Evolutionary conservation across 768 basidiomycete species (phyloP).

Genomic region (Leucocoprinus leucothites): DNA sequence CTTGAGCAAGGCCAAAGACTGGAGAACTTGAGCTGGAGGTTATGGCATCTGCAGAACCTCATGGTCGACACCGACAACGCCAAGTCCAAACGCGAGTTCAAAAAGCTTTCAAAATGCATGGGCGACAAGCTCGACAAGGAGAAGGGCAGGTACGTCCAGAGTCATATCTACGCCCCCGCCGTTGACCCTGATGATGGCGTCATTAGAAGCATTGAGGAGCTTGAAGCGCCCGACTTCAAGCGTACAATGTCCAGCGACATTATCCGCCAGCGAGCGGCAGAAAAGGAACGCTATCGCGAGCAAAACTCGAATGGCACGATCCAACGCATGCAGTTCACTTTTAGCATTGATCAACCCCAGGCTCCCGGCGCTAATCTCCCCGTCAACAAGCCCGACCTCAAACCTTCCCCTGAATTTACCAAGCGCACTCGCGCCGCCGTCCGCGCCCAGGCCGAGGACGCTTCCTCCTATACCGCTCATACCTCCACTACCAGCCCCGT

Average conservation of each 20-base stretch:
- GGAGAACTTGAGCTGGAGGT: constrained; percentile 89
- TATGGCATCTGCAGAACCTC: constrained; percentile 90
- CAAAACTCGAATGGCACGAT: constrained; percentile 67
- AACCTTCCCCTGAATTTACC: constrained; percentile 63
- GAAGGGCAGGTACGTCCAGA: constrained; percentile 80
- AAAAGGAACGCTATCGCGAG: constrained; percentile 79
- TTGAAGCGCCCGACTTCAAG: constrained; percentile 80
- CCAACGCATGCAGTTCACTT: constrained; percentile 89
- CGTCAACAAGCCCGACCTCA: constrained; percentile 64
- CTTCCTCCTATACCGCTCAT: constrained; percentile 12
- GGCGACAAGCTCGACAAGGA: constrained; percentile 91
- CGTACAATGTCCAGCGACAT: constrained; percentile 78
- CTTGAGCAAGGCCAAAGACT: constrained; percentile 90
- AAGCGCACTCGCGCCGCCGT: constrained; percentile 36
- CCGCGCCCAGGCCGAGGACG: constrained; percentile 30
- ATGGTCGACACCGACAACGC: constrained; percentile 92
- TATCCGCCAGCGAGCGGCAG: constrained; percentile 74
- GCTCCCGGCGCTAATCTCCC: constrained; percentile 40
- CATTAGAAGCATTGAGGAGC: constrained; percentile 76
- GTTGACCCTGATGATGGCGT: constrained; percentile 29
- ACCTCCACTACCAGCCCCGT: not conserved
- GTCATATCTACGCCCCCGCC: constrained; percentile 20
- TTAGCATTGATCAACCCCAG: constrained; percentile 72
- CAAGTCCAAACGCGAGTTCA: constrained; percentile 85
- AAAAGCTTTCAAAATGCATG: constrained; percentile 85